Evolutionary conservation across 306 rosid genomes (phyloP).

Genomic region (Abrus precatorius): DNA sequence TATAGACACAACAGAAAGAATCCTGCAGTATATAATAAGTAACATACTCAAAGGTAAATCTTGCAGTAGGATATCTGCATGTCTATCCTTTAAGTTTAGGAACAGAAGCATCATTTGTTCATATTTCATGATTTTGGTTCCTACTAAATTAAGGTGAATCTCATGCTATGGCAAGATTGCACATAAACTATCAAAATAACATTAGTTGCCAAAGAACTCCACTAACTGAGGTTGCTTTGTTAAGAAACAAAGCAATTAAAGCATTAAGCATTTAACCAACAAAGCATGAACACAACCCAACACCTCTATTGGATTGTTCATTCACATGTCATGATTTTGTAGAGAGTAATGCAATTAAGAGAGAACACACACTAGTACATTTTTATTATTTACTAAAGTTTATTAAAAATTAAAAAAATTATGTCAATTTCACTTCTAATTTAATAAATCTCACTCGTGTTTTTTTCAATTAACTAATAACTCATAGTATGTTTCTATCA

Average conservation of each 20-base stretch:
- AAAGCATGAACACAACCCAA: constrained; percentile 24
- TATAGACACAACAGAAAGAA: constrained; percentile 24
- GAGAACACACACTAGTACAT: too few species aligned
- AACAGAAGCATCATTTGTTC: neutral
- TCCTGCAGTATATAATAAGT: constrained; percentile 8
- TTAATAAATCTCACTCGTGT: too few species aligned
- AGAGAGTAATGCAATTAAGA: neutral
- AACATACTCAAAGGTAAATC: neutral
- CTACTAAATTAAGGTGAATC: constrained; percentile 20
- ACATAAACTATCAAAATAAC: neutral
- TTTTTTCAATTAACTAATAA: too few species aligned
- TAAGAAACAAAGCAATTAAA: neutral
- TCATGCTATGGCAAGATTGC: neutral
- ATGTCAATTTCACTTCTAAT: too few species aligned
- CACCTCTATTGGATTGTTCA: constrained; percentile 2
- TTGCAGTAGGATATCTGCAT: neutral
- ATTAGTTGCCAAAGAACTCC: constrained; percentile 18
- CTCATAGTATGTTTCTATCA: too few species aligned
- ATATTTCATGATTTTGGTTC: constrained; percentile 14
- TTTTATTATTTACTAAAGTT: too few species aligned
- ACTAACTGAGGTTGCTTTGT: neutral
- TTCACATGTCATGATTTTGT: constrained; percentile 4
- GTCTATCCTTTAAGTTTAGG: constrained; percentile 1
- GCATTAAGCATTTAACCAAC: neutral
- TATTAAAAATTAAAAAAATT: too few species aligned